Evolutionary conservation across 1,284 basidiomycete genomes (phyloP).

Genomic region (Austroboletus novae-zelandiae): DNA sequence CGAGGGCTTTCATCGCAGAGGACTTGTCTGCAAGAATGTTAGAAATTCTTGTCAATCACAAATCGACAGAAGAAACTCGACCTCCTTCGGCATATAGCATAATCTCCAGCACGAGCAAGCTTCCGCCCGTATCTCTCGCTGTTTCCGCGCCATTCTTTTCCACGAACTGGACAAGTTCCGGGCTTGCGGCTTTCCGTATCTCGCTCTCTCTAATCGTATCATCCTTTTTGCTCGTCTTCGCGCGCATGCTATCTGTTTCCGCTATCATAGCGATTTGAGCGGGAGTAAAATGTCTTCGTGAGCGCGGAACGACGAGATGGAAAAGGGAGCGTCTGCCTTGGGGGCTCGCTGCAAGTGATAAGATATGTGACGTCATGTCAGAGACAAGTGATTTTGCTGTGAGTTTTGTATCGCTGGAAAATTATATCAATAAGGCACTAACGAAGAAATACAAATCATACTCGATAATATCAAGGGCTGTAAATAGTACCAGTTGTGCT

Average conservation of each 20-base stretch:
- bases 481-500: conserved; percentile 85
- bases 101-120: conserved; percentile 73
- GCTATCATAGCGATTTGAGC: conserved; percentile 66
- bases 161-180: conserved; percentile 66
- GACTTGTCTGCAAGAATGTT: conserved; percentile 61
- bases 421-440: conserved; percentile 5
- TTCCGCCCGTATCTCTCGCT: conserved; percentile 73
- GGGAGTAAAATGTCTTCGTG: conserved; percentile 79
- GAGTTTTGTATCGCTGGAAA: conserved; percentile 78
- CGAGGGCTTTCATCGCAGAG: conserved; percentile 55
- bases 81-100: conserved; percentile 82
- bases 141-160: conserved; percentile 56
- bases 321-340: conserved; percentile 78
- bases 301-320: conserved; percentile 78
- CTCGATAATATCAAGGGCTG: conserved; percentile 85
- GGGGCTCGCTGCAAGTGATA: conserved; percentile 52
- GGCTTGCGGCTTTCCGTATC: conserved; percentile 67
- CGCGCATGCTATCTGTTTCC: conserved; percentile 56
- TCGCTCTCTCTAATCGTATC: conserved; percentile 59
- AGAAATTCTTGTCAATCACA: neutral
- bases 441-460: conserved; percentile 35
- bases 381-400: conserved; percentile 74
- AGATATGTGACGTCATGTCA: conserved; percentile 54
- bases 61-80: conserved; percentile 35
- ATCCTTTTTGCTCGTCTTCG: conserved; percentile 80